phyloP scores from a whole-genome alignment of 805 yeast genomes.

The Torulaspora gathmanii region DNA sequence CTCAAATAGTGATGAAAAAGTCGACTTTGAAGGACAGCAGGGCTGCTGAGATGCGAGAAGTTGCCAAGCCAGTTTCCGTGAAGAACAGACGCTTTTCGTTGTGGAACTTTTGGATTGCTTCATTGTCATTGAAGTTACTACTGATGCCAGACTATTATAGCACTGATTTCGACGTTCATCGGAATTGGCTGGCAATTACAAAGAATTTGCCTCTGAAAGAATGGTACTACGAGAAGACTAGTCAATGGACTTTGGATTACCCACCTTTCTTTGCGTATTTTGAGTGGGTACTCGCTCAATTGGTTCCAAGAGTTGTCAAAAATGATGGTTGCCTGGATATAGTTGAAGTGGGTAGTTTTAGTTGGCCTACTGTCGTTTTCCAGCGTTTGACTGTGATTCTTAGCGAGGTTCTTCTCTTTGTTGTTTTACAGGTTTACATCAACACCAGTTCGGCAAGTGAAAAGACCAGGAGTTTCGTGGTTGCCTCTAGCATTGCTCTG shows the following conservation, averaged over 20 bases:
- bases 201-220: conserved; percentile 60
- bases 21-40: background rate
- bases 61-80: conserved; percentile 6
- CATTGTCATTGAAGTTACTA: conserved; percentile 53
- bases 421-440: conserved; percentile 67
- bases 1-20: background rate
- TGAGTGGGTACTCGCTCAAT: conserved; percentile 71
- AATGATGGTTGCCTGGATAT: conserved; percentile 77
- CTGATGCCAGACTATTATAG: conserved; percentile 81
- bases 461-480: conserved; percentile 53
- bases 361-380: conserved; percentile 73
- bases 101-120: conserved; percentile 64
- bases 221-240: conserved; percentile 79
- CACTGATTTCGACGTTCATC: conserved; percentile 95
- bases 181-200: conserved; percentile 96
- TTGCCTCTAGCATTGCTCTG: conserved; percentile 74
- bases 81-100: conserved; percentile 41
- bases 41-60: background rate
- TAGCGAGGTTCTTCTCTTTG: conserved; percentile 67
- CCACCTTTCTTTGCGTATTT: conserved; percentile 98
- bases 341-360: conserved; percentile 59
- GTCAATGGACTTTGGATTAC: conserved; percentile 93
- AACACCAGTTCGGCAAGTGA: conserved; percentile 42
- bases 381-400: conserved; percentile 77
- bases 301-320: conserved; percentile 59